Conservation (phyloP, 2,329 filamentous ascomycete genomes). For the Aspergillus sp. region DNA sequence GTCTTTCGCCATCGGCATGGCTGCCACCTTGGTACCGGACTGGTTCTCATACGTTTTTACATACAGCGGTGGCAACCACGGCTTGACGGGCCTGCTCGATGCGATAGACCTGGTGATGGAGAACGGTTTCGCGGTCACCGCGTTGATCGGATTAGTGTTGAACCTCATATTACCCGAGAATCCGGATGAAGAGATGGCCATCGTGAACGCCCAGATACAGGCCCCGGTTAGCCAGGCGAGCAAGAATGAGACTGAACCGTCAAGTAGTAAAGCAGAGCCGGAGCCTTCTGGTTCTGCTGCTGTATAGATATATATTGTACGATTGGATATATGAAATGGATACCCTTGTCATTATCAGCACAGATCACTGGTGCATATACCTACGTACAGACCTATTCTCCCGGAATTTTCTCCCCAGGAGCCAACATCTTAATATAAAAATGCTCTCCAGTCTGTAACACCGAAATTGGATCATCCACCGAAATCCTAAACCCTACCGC, state of each 20-base stretch:
- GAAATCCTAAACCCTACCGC: conserved; percentile 25
- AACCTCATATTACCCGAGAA: conserved; percentile 70
- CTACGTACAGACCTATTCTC: conserved; percentile 1
- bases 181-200: conserved; percentile 55
- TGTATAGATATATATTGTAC: conserved; percentile 1
- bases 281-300: neutral
- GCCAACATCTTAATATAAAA: conserved; percentile 37
- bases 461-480: conserved; percentile 35
- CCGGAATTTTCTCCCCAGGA: conserved; percentile 26
- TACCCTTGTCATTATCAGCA: neutral
- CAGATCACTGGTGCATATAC: too few species aligned
- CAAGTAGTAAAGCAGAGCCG: neutral
- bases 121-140: conserved; percentile 57
- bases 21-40: conserved; percentile 42
- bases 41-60: conserved; percentile 45
- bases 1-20: conserved; percentile 54
- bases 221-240: conserved; percentile 6
- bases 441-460: conserved; percentile 38
- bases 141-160: conserved; percentile 63
- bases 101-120: conserved; percentile 61
- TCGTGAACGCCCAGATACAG: conserved; percentile 19
- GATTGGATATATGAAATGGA: neutral
- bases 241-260: neutral
- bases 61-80: conserved; percentile 52
- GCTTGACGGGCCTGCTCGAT: conserved; percentile 53